phyloP scores from a whole-genome alignment of 176 grass and related monocot species.

The Eragrostis curvula region DNA sequence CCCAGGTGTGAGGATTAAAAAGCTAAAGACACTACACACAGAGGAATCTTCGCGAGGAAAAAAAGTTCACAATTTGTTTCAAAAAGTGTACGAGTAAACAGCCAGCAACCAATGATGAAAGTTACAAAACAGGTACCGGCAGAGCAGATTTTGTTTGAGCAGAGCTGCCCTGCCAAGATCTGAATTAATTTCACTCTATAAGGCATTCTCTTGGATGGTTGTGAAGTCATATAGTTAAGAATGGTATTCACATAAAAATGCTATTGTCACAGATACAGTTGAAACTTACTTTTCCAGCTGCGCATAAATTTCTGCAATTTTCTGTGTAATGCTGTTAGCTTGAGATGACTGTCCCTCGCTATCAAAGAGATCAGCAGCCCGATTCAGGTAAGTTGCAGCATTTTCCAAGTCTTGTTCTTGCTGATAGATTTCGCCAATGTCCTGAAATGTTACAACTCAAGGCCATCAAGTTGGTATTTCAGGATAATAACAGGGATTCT shows the following conservation, averaged over 20 bases:
- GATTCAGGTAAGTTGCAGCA: slow-evolving; percentile 75
- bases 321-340: slow-evolving; percentile 80
- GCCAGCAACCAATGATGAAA: background rate
- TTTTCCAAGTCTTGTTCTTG: slow-evolving; percentile 85
- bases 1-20: background rate
- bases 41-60: background rate
- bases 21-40: background rate
- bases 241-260: background rate
- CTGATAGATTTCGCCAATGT: slow-evolving; percentile 86
- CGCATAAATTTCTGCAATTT: slow-evolving; percentile 84
- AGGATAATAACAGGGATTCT: background rate
- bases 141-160: background rate
- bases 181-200: background rate
- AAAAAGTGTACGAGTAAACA: background rate
- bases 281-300: slow-evolving; percentile 86
- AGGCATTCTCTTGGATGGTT: background rate
- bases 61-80: background rate
- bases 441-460: slow-evolving; percentile 61
- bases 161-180: background rate
- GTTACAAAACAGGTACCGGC: background rate
- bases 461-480: background rate
- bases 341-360: slow-evolving; percentile 82
- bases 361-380: slow-evolving; percentile 83
- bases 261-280: background rate
- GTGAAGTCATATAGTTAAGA: slow-evolving; percentile 16